Evolutionary conservation across 73 alveolate species (phyloP).

Genomic region (Breviolum minutum): DNA sequence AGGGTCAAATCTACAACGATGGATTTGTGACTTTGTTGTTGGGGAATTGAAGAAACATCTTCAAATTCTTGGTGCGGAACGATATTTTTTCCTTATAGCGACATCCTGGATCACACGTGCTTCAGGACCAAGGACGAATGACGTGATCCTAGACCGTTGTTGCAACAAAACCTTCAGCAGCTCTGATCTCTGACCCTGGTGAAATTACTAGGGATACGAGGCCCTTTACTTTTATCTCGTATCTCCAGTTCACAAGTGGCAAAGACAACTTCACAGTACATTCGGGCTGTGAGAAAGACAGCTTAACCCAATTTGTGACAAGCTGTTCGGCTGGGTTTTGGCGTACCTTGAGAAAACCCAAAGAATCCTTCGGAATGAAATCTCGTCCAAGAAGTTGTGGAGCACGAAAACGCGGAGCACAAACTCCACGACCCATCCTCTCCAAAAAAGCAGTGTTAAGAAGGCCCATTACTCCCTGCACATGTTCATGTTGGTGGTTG

Average conservation of each 20-base stretch:
- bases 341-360: neutral
- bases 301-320: neutral
- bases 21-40: too few species aligned
- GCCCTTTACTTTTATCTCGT: neutral
- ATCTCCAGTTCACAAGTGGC: neutral
- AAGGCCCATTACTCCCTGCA: neutral
- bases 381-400: neutral
- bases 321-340: neutral
- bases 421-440: neutral
- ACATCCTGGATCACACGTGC: conserved; percentile 39
- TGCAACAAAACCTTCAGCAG: too few species aligned
- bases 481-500: neutral
- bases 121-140: neutral
- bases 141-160: neutral
- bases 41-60: too few species aligned
- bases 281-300: neutral
- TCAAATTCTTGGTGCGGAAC: neutral
- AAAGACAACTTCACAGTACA: neutral
- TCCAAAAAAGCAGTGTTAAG: neutral
- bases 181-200: conserved; percentile 15
- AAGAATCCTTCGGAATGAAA: neutral
- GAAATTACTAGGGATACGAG: conserved; percentile 13
- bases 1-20: too few species aligned
- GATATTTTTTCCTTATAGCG: neutral
- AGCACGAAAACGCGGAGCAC: neutral